phyloP scores from a whole-genome alignment of 352 stramenopile species.

The Pythium monospermum region DNA sequence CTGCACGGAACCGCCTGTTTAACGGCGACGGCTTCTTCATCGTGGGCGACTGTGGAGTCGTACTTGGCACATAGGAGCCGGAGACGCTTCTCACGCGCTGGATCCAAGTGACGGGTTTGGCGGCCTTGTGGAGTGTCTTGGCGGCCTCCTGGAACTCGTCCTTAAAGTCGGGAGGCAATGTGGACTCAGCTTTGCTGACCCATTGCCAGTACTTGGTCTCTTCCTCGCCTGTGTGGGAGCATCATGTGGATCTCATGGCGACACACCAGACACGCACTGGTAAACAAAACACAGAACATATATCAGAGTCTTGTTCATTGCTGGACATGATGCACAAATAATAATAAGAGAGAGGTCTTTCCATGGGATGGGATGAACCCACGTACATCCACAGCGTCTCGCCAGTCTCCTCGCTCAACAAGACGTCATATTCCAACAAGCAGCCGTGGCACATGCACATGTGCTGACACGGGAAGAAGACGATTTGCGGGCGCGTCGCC shows the following conservation, averaged over 20 bases:
- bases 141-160: conserved; percentile 40
- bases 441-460: conserved; percentile 58
- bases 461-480: conserved; percentile 69
- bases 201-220: conserved; percentile 63
- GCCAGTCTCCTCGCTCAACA: conserved; percentile 18
- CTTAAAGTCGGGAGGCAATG: conserved; percentile 38
- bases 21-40: not conserved
- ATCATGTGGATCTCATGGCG: conserved; percentile 59
- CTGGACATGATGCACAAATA: conserved; percentile 3
- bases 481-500: conserved; percentile 21
- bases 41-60: not conserved
- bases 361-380: conserved; percentile 2
- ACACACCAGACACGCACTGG: conserved; percentile 60
- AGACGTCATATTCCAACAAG: conserved; percentile 36
- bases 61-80: not conserved
- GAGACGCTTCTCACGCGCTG: not conserved
- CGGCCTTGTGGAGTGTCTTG: conserved; percentile 4
- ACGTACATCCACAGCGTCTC: conserved; percentile 32
- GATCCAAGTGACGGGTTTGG: not conserved
- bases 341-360: not conserved
- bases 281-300: not conserved
- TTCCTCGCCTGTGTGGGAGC: conserved; percentile 46
- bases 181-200: conserved; percentile 43
- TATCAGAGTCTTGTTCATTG: not conserved
- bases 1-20: not conserved